Conservation (phyloP, 192 early-diverging fungal species). For the Coemansia sp. region DNA sequence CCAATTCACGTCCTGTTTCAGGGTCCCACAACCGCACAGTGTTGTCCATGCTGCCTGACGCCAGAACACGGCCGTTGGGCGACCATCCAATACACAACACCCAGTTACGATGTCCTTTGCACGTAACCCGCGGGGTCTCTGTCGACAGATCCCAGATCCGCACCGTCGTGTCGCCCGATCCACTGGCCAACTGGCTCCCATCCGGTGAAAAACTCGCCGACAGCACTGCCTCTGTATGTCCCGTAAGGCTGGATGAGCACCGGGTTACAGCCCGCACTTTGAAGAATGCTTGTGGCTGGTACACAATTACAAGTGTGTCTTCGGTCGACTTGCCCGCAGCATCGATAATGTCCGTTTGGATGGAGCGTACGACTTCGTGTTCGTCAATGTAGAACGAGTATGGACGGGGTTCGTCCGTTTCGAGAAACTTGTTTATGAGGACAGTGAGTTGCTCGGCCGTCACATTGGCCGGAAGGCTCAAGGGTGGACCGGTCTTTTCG, state of each 20-base stretch:
- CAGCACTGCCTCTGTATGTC: constrained; percentile 93
- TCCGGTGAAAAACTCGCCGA: constrained; percentile 88
- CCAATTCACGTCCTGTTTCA: constrained; percentile 74
- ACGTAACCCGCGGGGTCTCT: constrained; percentile 86
- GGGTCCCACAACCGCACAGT: constrained; percentile 90
- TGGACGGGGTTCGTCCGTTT: constrained; percentile 80
- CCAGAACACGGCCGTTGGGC: constrained; percentile 79
- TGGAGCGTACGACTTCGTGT: constrained; percentile 71
- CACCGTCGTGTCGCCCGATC: constrained; percentile 92
- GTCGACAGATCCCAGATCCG: constrained; percentile 97
- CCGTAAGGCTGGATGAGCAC: constrained; percentile 85
- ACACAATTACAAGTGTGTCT: constrained; percentile 85
- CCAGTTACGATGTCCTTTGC: constrained; percentile 87
- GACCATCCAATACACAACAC: constrained; percentile 93
- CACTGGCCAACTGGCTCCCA: constrained; percentile 87
- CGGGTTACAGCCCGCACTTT: constrained; percentile 87
- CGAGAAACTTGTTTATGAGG: constrained; percentile 86
- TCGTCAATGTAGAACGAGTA: constrained; percentile 92
- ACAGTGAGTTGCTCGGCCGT: constrained; percentile 84
- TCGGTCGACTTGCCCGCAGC: constrained; percentile 79
- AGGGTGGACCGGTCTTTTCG: constrained; percentile 76
- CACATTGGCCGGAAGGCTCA: constrained; percentile 81
- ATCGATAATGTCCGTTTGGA: constrained; percentile 80
- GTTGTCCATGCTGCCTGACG: constrained; percentile 94
- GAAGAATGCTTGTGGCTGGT: constrained; percentile 96